Evolutionary conservation across 78 protist genomes (phyloP), one percentile per base, ranked within the genome.

Genomic region (Dictyostelium citrinum): DNA sequence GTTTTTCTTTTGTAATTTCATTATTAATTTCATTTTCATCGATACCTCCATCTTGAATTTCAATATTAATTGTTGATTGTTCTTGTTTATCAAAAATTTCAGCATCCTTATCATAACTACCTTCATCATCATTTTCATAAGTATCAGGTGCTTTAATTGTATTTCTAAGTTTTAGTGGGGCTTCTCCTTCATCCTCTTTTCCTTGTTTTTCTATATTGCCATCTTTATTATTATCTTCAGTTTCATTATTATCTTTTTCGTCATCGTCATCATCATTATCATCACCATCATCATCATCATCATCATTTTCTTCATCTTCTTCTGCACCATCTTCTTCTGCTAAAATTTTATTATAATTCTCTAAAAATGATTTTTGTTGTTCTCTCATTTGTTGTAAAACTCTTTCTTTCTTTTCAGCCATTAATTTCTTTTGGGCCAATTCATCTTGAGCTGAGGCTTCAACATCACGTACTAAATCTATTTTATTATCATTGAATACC

Each of bases 331-430:
- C 39, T 11, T 58, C 37, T 27, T 33, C 49, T 16, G 3, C 58
- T 20, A 27, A 39, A 35, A 7, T 8, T 14, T 58, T 61, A 35
- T 58, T 70, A 55, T 45, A 39, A 45, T 58, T 58, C 16, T 33
- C 41, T 20, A 77, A 45, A 45, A 85, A 85, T 24, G 61, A 77
- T 80, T 60, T n/a, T 88, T 88, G 93, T 78, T 88, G 93, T 55
- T 45, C 51, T 61, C 70, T 76, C 93, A 88, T 88, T 78, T 88
- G 84, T 35, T 46, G 39, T 27, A 88, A 20, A 3, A 88, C 5
- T 35, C 70, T 58, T 79, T 88, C 83, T 68, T 84, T 55, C 27
- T 88, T 76, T 46, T 76, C 93, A 11, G 84, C 75, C n/a, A 88
- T 49, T 67, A 83, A 45, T 46, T 88, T 88, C 85, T 88, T 88